Percentiles rank a stretch among this genome's conserved stretches.
phyloP scores from a whole-genome alignment of 108 stramenopile genomes.

The Skeletonema potamos region DNA sequence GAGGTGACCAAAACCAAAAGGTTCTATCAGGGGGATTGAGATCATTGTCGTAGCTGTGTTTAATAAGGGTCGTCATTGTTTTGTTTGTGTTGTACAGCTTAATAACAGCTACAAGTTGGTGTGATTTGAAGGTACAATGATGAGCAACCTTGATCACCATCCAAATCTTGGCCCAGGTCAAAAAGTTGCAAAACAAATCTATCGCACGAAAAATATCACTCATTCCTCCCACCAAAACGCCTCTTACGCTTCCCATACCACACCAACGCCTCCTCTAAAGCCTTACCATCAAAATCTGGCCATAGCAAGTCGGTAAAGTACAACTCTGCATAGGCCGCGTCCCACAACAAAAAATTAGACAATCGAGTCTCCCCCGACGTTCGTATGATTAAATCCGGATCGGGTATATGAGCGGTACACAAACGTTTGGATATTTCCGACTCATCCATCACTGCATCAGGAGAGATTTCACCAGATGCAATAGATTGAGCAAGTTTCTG shows the following conservation, averaged over 20 bases:
- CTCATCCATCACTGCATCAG: slow-evolving; percentile 50
- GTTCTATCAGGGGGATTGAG: too few relatives aligned
- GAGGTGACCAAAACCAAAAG: too few relatives aligned
- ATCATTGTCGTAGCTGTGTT: too few relatives aligned
- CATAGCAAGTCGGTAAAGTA: slow-evolving; percentile 65
- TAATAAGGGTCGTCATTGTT: too few relatives aligned
- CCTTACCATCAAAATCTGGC: slow-evolving; percentile 77
- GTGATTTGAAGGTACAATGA: too few relatives aligned
- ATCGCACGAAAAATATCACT: too few relatives aligned
- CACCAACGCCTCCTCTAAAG: slow-evolving; percentile 50
- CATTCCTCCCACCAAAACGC: slow-evolving; percentile 65
- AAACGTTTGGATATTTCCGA: slow-evolving; percentile 35
- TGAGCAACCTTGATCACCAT: too few relatives aligned
- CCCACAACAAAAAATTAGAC: slow-evolving; percentile 90
- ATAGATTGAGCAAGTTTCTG: slow-evolving; percentile 50
- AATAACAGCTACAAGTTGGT: too few relatives aligned
- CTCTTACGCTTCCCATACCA: slow-evolving; percentile 68
- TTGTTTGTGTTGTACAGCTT: too few relatives aligned
- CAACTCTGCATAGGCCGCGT: slow-evolving; percentile 82
- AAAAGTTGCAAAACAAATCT: too few relatives aligned
- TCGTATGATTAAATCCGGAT: slow-evolving; percentile 83
- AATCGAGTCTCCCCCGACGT: slow-evolving; percentile 87
- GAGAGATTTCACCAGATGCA: slow-evolving; percentile 18
- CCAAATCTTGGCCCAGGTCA: too few relatives aligned
- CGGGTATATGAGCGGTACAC: slow-evolving; percentile 54